Conservation (phyloP, 352 stramenopile genomes). For the Plasmopara halstedii region DNA sequence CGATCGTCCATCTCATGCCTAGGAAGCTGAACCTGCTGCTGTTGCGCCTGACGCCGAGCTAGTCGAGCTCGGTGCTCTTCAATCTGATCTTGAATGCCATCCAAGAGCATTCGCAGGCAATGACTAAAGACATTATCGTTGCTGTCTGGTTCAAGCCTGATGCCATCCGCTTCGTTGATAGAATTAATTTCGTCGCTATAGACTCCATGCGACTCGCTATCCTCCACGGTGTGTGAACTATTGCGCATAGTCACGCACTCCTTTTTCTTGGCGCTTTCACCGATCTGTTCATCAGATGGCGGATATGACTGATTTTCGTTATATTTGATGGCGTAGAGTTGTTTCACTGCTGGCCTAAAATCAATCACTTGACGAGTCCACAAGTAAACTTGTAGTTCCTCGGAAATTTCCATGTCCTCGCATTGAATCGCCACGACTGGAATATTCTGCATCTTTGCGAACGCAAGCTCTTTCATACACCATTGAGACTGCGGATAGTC, state of each 20-base stretch:
- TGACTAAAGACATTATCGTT: constrained; percentile 58
- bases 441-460: constrained; percentile 80
- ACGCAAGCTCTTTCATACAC: constrained; percentile 85
- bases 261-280: neutral
- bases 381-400: constrained; percentile 81
- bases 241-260: constrained; percentile 9
- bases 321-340: constrained; percentile 7
- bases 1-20: constrained; percentile 18
- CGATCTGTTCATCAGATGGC: constrained; percentile 1
- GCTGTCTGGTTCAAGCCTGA: constrained; percentile 32
- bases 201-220: constrained; percentile 12
- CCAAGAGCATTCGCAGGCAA: constrained; percentile 58
- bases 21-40: constrained; percentile 20
- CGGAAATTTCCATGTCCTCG: constrained; percentile 72
- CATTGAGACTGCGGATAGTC: constrained; percentile 74
- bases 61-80: constrained; percentile 60
- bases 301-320: neutral
- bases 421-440: constrained; percentile 80
- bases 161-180: constrained; percentile 2
- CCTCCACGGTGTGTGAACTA: constrained; percentile 19
- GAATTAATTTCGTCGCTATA: constrained; percentile 10
- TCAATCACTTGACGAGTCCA: constrained; percentile 82
- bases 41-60: constrained; percentile 27
- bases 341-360: constrained; percentile 46
- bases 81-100: constrained; percentile 79